phyloP scores from a whole-genome alignment of 169 alveolate species.

The Cryptosporidium ubiquitum region DNA sequence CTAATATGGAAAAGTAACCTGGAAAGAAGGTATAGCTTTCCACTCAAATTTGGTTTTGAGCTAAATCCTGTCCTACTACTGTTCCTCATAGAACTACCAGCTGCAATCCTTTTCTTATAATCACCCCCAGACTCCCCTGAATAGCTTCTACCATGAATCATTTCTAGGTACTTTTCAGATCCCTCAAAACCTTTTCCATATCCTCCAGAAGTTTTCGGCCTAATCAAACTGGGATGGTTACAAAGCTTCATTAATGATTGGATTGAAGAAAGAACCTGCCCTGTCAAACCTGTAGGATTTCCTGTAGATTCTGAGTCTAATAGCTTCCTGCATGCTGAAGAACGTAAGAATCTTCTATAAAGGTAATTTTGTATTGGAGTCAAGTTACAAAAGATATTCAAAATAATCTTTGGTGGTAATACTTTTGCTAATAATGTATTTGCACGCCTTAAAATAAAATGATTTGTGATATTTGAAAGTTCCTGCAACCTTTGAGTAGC shows the following conservation, averaged over 20 bases:
- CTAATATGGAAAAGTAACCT: slow-evolving; percentile 82
- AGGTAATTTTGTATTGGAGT: slow-evolving; percentile 86
- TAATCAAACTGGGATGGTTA: slow-evolving; percentile 86
- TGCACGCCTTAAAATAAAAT: slow-evolving; percentile 89
- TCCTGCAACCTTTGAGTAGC: slow-evolving; percentile 88
- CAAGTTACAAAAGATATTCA: slow-evolving; percentile 88
- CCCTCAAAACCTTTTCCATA: slow-evolving; percentile 76
- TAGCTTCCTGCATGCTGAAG: slow-evolving; percentile 82
- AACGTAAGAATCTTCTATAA: slow-evolving; percentile 81
- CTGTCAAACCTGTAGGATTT: slow-evolving; percentile 75
- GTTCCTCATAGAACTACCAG: slow-evolving; percentile 16
- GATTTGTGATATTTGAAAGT: slow-evolving; percentile 88
- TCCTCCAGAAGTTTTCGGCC: slow-evolving; percentile 49
- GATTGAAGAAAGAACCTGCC: slow-evolving; percentile 82
- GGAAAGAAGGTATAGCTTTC: slow-evolving; percentile 44
- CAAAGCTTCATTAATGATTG: slow-evolving; percentile 88
- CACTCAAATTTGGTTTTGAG: slow-evolving; percentile 61
- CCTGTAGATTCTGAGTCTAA: slow-evolving; percentile 74
- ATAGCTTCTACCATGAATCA: slow-evolving; percentile 27
- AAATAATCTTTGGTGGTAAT: slow-evolving; percentile 87
- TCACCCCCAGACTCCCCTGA: not conserved
- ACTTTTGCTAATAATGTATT: slow-evolving; percentile 89
- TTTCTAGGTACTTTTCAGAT: slow-evolving; percentile 35
- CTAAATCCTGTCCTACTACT: slow-evolving; percentile 28
- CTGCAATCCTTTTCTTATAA: not conserved